Conservation (phyloP, 2,329 filamentous ascomycete genomes). For the Hortaea werneckii region DNA sequence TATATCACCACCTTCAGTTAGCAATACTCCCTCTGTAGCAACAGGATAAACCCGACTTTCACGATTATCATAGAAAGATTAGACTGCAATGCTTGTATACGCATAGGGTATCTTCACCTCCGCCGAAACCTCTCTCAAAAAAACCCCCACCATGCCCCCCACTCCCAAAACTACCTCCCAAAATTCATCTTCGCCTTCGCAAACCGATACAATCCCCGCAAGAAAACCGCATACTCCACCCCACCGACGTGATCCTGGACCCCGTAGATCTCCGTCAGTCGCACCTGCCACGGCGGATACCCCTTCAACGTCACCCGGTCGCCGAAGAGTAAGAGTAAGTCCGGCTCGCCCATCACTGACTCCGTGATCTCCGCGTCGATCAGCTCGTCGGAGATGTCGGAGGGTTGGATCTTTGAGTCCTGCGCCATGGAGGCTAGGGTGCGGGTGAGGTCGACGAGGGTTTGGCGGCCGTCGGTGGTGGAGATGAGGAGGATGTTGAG, state of each 20-base stretch:
- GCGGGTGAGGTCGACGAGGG: slow-evolving; percentile 88
- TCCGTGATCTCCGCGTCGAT: slow-evolving; percentile 79
- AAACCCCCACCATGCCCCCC: too few species aligned
- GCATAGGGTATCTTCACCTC: too few species aligned
- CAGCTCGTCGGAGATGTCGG: slow-evolving; percentile 75
- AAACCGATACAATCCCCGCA: slow-evolving; percentile 73
- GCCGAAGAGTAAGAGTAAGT: slow-evolving; percentile 78
- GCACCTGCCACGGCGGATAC: slow-evolving; percentile 93
- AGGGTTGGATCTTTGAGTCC: slow-evolving; percentile 66
- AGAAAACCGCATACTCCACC: slow-evolving; percentile 89
- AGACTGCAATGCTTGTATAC: too few species aligned
- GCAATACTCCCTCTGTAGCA: too few species aligned
- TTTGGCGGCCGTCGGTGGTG: slow-evolving; percentile 79
- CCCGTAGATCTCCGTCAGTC: slow-evolving; percentile 85
- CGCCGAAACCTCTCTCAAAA: too few species aligned
- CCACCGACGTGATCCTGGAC: slow-evolving; percentile 36
- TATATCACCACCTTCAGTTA: too few species aligned
- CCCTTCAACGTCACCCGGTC: slow-evolving; percentile 75
- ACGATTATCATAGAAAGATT: too few species aligned
- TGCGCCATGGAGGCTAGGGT: slow-evolving; percentile 94
- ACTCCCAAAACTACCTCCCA: slow-evolving; percentile 4
- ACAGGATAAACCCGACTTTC: too few species aligned
- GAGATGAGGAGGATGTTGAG: slow-evolving; percentile 70
- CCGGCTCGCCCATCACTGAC: slow-evolving; percentile 75
- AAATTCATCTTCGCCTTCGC: slow-evolving; percentile 56